Evolutionary conservation across 2,329 filamentous ascomycete species (phyloP).

Genomic region (Didymella arachidicola): DNA sequence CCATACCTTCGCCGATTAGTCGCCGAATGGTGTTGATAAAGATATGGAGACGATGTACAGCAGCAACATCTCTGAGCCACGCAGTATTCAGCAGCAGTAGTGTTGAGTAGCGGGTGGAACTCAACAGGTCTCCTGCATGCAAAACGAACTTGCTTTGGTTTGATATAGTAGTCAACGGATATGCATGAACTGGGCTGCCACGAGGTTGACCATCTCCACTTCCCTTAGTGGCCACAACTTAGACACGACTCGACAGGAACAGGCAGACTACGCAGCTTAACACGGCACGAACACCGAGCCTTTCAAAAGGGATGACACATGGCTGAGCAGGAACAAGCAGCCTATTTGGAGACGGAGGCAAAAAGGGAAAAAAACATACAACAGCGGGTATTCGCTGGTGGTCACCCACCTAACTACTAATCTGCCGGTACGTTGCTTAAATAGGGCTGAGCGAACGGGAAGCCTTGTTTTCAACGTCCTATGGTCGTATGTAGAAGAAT

Average conservation of each 20-base stretch:
- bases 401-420: slow-evolving; percentile 18
- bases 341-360: too few species aligned
- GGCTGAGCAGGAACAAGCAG: neutral
- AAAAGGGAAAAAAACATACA: slow-evolving; percentile 4
- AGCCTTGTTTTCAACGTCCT: slow-evolving; percentile 15
- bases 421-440: slow-evolving; percentile 15
- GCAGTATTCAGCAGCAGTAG: neutral
- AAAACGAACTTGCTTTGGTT: too few species aligned
- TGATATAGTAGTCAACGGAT: neutral
- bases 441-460: slow-evolving; percentile 17
- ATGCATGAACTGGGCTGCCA: neutral
- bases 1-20: slow-evolving; percentile 15
- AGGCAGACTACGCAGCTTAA: neutral
- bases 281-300: too few species aligned
- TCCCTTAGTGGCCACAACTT: neutral
- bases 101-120: neutral
- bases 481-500: neutral
- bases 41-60: neutral
- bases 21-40: slow-evolving; percentile 4
- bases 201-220: neutral
- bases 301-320: neutral
- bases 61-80: neutral
- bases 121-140: neutral
- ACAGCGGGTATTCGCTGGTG: slow-evolving; percentile 17
- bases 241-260: neutral